Conservation (phyloP, 208 protist genomes). For the Crithidia expoeki region DNA sequence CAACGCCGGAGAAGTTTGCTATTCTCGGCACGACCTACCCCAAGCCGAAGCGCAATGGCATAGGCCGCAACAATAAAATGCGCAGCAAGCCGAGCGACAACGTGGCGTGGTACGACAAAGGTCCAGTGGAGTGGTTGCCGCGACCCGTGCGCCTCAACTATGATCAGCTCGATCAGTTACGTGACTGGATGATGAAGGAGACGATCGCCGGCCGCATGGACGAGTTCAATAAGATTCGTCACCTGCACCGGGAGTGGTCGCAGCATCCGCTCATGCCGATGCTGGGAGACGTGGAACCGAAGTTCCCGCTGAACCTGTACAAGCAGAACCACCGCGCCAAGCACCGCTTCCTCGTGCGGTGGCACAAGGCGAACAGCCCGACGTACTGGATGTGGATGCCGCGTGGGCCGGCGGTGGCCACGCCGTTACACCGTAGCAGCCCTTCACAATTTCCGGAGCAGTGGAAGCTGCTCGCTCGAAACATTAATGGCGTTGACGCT, state of each 20-base stretch:
- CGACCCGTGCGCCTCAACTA: conserved; percentile 85
- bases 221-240: conserved; percentile 77
- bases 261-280: conserved; percentile 89
- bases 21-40: conserved; percentile 78
- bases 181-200: conserved; percentile 91
- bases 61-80: conserved; percentile 88
- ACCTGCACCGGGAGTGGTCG: conserved; percentile 87
- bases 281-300: conserved; percentile 89
- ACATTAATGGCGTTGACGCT: background rate
- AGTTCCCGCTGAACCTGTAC: conserved; percentile 89
- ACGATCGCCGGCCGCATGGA: conserved; percentile 70
- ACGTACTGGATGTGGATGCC: conserved; percentile 90
- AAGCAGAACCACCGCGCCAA: conserved; percentile 91
- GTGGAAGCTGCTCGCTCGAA: conserved; percentile 67
- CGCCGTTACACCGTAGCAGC: conserved; percentile 67
- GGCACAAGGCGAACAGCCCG: conserved; percentile 92
- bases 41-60: conserved; percentile 64
- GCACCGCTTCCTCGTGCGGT: conserved; percentile 80
- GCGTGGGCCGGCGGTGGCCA: conserved; percentile 53
- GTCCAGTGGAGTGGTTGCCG: conserved; percentile 90
- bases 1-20: conserved; percentile 75
- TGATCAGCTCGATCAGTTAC: conserved; percentile 78
- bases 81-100: conserved; percentile 90
- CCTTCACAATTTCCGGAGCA: conserved; percentile 79
- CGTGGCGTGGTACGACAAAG: conserved; percentile 89